Percentiles rank a stretch among this genome's conserved stretches.
These are phyloP conservation scores for Chrysoporthe austroafricana DNA, from an alignment of 2,329 filamentous ascomycete species.

Conservation along the genomic window DNA sequence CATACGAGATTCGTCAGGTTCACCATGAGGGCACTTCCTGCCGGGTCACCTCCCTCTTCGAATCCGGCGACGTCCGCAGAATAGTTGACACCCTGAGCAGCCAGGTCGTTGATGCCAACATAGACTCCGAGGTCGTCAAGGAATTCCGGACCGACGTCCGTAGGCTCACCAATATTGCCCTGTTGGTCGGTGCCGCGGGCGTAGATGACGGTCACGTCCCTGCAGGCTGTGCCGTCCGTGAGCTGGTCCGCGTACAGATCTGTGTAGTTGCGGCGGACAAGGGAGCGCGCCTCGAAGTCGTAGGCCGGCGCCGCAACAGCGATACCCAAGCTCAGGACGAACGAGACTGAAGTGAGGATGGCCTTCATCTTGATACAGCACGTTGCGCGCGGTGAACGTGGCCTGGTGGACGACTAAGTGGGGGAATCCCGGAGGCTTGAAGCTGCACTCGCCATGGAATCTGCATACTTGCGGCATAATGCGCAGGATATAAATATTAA, in stretches of 20 bases:
- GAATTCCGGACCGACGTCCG: conserved; percentile 34
- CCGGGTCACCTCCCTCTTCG: conserved; percentile 32
- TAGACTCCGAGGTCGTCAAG: conserved; percentile 31
- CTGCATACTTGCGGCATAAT: neutral
- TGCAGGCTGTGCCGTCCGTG: conserved; percentile 25
- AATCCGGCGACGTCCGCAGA: conserved; percentile 33
- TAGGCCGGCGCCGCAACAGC: conserved; percentile 1
- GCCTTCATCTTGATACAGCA: conserved; percentile 17
- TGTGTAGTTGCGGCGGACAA: conserved; percentile 17
- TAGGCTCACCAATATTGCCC: conserved; percentile 27
- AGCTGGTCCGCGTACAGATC: conserved; percentile 21
- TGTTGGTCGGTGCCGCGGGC: conserved; percentile 25
- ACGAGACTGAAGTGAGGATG: neutral
- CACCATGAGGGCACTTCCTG: conserved; percentile 28
- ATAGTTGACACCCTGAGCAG: conserved; percentile 37
- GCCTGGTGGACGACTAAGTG: neutral
- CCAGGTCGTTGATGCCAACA: conserved; percentile 29
- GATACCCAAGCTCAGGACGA: neutral
- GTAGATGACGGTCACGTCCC: conserved; percentile 26
- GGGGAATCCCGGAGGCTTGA: too few relatives aligned
- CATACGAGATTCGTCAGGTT: conserved; percentile 23
- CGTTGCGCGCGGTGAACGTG: neutral
- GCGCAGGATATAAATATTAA: conserved; percentile 2
- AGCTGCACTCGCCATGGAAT: neutral
- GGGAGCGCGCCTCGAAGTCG: neutral